These are phyloP conservation scores for Pyrenophora tritici-repentis DNA, from an alignment of 2,329 filamentous ascomycete species.

Conservation along the genomic window DNA sequence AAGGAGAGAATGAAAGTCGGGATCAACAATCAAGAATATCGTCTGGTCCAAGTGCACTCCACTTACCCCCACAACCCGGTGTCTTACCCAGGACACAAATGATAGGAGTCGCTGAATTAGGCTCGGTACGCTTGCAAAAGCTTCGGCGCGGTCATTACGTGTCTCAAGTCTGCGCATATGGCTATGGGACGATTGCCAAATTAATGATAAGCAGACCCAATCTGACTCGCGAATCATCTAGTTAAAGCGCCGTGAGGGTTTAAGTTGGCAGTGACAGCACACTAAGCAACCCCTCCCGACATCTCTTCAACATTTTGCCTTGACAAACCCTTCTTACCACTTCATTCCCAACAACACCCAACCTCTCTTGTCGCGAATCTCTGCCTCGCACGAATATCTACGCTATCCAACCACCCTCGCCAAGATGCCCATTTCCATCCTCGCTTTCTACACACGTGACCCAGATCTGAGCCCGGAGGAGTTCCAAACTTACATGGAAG, in stretches of 20 bases:
- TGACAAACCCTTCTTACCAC: neutral
- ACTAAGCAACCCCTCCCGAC: neutral
- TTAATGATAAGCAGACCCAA: conserved; percentile 8
- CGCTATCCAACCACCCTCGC: neutral
- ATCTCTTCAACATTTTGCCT: neutral
- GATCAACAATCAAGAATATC: neutral
- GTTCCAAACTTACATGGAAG: conserved; percentile 25
- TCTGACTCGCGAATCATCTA: conserved; percentile 1
- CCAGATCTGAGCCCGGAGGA: conserved; percentile 22
- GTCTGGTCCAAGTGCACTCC: neutral
- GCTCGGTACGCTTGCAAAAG: conserved; percentile 9
- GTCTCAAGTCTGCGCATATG: conserved; percentile 2
- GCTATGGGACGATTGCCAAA: conserved; percentile 1
- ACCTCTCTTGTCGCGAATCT: too few species aligned
- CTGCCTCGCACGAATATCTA: too few species aligned
- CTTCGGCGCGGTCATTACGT: conserved; percentile 7
- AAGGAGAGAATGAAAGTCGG: conserved; percentile 1
- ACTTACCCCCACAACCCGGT: conserved; percentile 4
- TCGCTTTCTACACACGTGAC: conserved; percentile 25
- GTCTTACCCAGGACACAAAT: neutral
- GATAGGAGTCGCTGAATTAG: conserved; percentile 4
- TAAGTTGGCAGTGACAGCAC: neutral
- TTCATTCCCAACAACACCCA: neutral
- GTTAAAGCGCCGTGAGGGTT: conserved; percentile 7
- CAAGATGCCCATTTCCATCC: conserved; percentile 19